Evolutionary conservation across 257 asterid species (phyloP).

Genomic region (Solanum etuberosum): DNA sequence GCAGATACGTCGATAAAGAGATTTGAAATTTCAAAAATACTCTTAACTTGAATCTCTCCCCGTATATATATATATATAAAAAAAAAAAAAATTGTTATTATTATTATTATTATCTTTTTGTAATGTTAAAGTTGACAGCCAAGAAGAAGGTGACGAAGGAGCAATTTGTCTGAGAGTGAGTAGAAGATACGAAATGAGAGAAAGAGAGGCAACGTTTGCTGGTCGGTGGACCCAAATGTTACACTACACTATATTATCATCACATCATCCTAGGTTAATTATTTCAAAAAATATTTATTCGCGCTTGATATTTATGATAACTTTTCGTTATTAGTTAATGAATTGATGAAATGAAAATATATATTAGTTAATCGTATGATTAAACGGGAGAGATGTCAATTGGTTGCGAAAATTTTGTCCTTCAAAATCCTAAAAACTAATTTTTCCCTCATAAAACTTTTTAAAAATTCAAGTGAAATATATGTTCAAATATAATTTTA

Average conservation of each 20-base stretch:
- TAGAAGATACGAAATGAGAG: conserved; percentile 35
- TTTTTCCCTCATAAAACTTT: too few species aligned
- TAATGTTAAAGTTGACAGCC: conserved; percentile 10
- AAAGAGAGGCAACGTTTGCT: conserved; percentile 1
- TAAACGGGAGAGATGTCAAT: not conserved
- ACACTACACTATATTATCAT: conserved; percentile 34
- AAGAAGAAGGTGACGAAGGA: conserved; percentile 37
- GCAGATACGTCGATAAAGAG: too few species aligned
- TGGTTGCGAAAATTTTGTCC: too few species aligned
- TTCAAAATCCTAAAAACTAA: too few species aligned
- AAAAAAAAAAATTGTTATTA: too few species aligned
- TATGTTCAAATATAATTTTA: not conserved
- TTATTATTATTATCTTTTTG: not conserved
- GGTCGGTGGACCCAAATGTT: conserved; percentile 47
- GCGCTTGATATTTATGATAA: not conserved
- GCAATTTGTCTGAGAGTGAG: conserved; percentile 30
- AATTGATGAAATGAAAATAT: not conserved
- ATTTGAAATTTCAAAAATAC: too few species aligned
- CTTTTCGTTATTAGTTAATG: not conserved
- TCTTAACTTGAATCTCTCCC: too few species aligned
- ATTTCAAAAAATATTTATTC: not conserved
- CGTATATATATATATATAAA: too few species aligned
- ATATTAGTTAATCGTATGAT: not conserved
- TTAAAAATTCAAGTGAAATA: not conserved
- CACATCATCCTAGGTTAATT: conserved; percentile 30